Evolutionary conservation across 495 filamentous ascomycete genomes (phyloP), one percentile per base, ranked within the genome.

Genomic region (Lepraria neglecta): DNA sequence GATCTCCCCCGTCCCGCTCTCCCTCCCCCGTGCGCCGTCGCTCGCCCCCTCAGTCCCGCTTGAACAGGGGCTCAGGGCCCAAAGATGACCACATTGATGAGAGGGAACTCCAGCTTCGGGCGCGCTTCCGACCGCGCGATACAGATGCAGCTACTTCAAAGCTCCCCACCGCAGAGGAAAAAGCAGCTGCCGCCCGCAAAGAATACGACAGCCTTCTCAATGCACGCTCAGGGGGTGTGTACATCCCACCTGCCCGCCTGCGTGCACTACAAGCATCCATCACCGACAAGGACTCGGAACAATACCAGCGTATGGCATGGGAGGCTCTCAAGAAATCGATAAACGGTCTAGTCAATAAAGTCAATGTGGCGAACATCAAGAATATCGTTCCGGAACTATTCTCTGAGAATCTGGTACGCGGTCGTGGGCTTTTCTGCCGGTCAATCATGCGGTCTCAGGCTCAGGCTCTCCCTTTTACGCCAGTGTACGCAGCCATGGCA

Each of bases 261-360:
- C 84, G 92, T 57, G 92, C 94, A 14, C 80, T 99, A 60, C 94
- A 99, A 73, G 89, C 92, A 40, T 89, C 95, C 72, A 95, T 99
- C 71, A 97, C 92, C 55, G 94, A 99, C 73, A 96, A 95, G 78
- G 84, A 75, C 48, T 94, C 86, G 73, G 95, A 96, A 74, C 95
- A 99, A 73, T 99, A 96, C 72, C 94, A 99, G 78, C 88, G 95
- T 55, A 94, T 99, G 90, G 91, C 92, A 3, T 97, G 95, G 95
- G 95, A 97, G 72, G 92, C 94, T 11, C 72, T 97, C 70, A 99
- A 99, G 77, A 99, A 99, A 78, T 92, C 88, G 21, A 95, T 99
- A 77, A 97, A 99, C 70, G 94, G 94, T 68, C 76, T 99, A 33
- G 92, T 97, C 76, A 99, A 99, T 78, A 99, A 99, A 73, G 86